Evolutionary conservation across 148 eudicot species (phyloP), one percentile per base, ranked within the genome.

Genomic region (Heliosperma pusillum): DNA sequence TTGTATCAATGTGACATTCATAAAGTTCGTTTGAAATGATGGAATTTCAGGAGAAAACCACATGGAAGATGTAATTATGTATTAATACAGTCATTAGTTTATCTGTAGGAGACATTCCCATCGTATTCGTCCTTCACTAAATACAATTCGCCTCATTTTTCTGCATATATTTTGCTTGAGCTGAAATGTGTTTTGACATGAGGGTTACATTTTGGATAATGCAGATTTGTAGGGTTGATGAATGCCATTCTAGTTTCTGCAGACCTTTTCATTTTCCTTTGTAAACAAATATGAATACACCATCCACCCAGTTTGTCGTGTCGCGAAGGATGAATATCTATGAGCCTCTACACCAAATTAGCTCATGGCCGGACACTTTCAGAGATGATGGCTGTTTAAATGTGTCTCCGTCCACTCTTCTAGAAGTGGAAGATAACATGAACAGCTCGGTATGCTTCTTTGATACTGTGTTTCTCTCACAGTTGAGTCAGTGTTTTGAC

Each of bases 261-360:
- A 1, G 40, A 33, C 40, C 3, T 2, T 33, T 33, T 4, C 76
- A 30, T 40, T 50, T 53, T 21, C 30, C 66, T 74, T 77, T 29
- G 26, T 64, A 55, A 64, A 80, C 60, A 79, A 59, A 56, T 69
- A 88, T 91, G 93, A 90, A 90, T 81, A 85, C 96, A n/a, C 69
- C 87, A 33, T 82, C 93, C 7, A 74, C 88, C 16, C 92, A 88
- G 56, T 91, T 91, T 79, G 81, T 85, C 16, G 80, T 87, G 72
- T 79, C 96, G 15, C 85, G 87, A 81, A 87, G 89, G 76, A 92
- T 95, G 93, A 86, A 86, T 76, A 73, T 90, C 42, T 95, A 89
- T 42, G 98, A 95, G 73, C 87, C 97, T 68, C 85, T 95, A 77
- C 87, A 89, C 70, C 98, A 87, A 76, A 82, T 89, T 71, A 85